Base-by-base conservation (phyloP, 495 filamentous ascomycete genomes). In the Hypoxylon lienhwacheense region DNA sequence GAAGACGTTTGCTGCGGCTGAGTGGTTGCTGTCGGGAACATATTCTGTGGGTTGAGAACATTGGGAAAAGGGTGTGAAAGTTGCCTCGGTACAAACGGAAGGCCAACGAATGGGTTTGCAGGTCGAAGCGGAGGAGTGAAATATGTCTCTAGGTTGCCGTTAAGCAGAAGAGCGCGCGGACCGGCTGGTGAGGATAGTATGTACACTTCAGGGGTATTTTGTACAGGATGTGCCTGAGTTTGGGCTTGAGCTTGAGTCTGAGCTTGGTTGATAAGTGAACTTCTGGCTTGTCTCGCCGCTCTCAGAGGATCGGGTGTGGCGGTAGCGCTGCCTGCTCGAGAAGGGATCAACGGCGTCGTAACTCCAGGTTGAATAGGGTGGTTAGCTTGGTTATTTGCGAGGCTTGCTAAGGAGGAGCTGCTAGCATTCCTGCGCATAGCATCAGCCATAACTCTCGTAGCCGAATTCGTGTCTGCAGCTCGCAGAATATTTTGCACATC, bases 101-200 rank as follows among this genome's bases (percentile, higher is more conserved):
- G 16, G 41, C 45, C 41, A 7, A 37, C 32, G 14, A 52, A 42
- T 7, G 37, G 53, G 25, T 43, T 57, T 16, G 35, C 20, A 22
- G 41, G 49, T 19, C 51, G 46, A 15, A 34, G 21, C 7, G 59
- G 64, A 19, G 73, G 72, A 2, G 72, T 75, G 28, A 70, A 74
- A 29, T 80, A 77, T 11, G 73, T 64, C 19, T 77, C 77, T 2
- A 72, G 46, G 28, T 37, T 58, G 34, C 63, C 68, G 36, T 66
- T 80, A 55, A 85, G 68, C 5, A 86, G 63, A 6, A 87, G 65
- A 4, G 79, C 82, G 40, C 80, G 78, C 24, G 81, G 83, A 3
- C 84, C 84, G 12, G 64, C 68, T 1, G 84, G 82, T 1, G 84
- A 85, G 2, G 76, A 80, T 6, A 87, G 66, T 29, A 87, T 73